phyloP scores from a whole-genome alignment of 371 early-diverging fungal genomes.

The Amoeboaphelidium protococcarum region DNA sequence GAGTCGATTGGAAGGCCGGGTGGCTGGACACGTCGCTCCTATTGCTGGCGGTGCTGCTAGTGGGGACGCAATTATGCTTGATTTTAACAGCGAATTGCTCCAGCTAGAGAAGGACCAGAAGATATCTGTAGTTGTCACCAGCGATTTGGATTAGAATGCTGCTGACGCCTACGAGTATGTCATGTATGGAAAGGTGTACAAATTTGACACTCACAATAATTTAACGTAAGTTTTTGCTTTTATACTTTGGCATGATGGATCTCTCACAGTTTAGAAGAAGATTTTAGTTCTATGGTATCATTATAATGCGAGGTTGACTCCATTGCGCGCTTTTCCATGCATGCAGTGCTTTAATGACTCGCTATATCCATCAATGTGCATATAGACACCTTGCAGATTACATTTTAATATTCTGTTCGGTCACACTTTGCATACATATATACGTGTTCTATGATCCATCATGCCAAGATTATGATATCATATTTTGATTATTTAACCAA shows the following conservation, averaged over 20 bases:
- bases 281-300: too few relatives aligned
- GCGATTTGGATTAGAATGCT: constrained; percentile 37
- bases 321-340: background rate
- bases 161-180: constrained; percentile 91
- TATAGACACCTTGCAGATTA: background rate
- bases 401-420: background rate
- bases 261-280: too few relatives aligned
- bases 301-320: too few relatives aligned
- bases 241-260: constrained; percentile 1
- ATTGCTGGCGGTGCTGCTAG: background rate
- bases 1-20: constrained; percentile 8
- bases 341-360: background rate
- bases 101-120: constrained; percentile 55
- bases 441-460: background rate
- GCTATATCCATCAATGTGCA: background rate
- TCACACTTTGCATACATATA: background rate
- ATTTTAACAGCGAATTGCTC: constrained; percentile 76
- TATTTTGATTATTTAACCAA: constrained; percentile 1
- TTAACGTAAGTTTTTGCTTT: constrained; percentile 32
- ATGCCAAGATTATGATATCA: constrained; percentile 1
- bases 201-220: constrained; percentile 27
- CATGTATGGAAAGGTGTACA: constrained; percentile 84
- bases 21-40: background rate
- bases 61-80: constrained; percentile 19
- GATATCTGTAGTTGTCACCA: constrained; percentile 50